Evolutionary conservation across 352 stramenopile species (phyloP).

Genomic region (Globisporangium recalcitrans): DNA sequence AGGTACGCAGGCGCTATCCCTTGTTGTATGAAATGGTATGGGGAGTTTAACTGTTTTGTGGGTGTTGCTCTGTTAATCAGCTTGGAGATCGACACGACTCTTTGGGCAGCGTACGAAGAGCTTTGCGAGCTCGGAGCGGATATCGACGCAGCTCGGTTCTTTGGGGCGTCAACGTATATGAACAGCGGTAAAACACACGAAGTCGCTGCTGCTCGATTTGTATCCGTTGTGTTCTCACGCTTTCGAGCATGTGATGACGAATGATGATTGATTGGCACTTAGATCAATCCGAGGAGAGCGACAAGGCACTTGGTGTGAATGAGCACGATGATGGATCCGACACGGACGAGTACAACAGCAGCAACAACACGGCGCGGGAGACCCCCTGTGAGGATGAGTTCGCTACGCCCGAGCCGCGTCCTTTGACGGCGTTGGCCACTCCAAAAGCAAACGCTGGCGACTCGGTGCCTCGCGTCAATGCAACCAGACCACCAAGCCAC

Average conservation of each 20-base stretch:
- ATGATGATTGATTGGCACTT: neutral
- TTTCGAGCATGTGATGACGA: too few relatives aligned
- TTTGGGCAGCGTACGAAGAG: constrained; percentile 92
- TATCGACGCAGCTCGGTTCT: constrained; percentile 59
- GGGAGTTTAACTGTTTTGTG: neutral
- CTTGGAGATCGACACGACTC: constrained; percentile 86
- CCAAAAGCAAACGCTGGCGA: constrained; percentile 8
- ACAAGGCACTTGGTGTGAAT: constrained; percentile 14
- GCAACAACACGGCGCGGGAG: constrained; percentile 20
- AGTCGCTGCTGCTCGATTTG: neutral
- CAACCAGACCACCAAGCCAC: constrained; percentile 14
- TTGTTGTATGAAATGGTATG: too few relatives aligned
- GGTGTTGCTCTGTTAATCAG: constrained; percentile 25
- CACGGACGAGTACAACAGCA: constrained; percentile 22
- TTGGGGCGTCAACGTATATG: constrained; percentile 46
- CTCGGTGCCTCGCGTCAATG: neutral
- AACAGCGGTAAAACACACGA: constrained; percentile 14
- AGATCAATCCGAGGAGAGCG: constrained; percentile 15
- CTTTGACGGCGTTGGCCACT: constrained; percentile 22
- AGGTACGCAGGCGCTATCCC: constrained; percentile 39
- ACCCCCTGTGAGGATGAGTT: constrained; percentile 22
- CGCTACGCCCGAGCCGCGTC: constrained; percentile 27
- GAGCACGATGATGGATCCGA: constrained; percentile 14
- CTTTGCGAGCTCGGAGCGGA: constrained; percentile 90
- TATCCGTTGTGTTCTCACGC: neutral